These are phyloP conservation scores for Piromyces finnis DNA, from an alignment of 192 early-diverging fungal species.

Conservation along the genomic window DNA sequence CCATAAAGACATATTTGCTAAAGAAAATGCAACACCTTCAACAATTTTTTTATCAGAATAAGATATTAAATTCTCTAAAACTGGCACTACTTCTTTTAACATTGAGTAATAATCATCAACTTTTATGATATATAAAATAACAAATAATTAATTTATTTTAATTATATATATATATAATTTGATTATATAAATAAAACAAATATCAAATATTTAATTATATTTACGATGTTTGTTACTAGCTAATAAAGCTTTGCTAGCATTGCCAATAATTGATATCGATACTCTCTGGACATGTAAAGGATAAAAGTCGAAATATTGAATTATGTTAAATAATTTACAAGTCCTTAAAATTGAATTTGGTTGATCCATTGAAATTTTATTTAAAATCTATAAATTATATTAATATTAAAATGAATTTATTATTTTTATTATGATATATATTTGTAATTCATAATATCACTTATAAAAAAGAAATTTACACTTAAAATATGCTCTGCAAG, in stretches of 20 bases:
- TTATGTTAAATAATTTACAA: background rate
- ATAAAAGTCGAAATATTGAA: background rate
- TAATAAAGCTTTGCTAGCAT: background rate
- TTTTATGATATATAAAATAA: background rate
- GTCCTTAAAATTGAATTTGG: background rate
- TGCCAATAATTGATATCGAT: background rate
- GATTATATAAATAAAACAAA: no score
- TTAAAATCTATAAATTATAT: no score
- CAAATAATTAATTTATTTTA: no score
- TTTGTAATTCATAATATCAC: no score
- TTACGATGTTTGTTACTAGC: background rate
- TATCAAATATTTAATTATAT: no score
- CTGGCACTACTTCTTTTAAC: slow-evolving; percentile 48
- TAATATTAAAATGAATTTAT: no score
- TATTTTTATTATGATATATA: no score
- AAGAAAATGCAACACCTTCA: slow-evolving; percentile 40
- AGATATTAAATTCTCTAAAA: slow-evolving; percentile 43
- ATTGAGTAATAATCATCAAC: background rate
- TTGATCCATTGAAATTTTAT: background rate
- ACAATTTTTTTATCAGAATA: slow-evolving; percentile 58
- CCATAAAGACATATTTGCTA: slow-evolving; percentile 47
- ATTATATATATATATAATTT: no score
- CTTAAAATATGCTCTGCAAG: slow-evolving; percentile 72
- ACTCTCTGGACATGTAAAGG: background rate
- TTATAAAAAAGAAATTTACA: slow-evolving; percentile 6